Conservation (phyloP, 805 yeast genomes). For the Priceomyces haplophilus region DNA sequence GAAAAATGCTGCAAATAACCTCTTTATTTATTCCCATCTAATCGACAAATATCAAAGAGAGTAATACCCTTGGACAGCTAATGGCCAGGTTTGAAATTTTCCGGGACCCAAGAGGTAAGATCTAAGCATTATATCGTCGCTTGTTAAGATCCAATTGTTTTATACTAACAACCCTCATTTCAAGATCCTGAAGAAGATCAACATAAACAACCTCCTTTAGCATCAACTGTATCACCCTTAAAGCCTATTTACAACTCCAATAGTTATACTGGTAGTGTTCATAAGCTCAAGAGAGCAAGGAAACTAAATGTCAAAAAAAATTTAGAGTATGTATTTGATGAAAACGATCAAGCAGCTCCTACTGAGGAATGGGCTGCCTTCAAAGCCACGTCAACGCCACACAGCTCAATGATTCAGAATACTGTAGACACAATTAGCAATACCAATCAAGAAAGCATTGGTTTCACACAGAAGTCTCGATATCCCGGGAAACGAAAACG, state of each 20-base stretch:
- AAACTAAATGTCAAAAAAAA: conserved; percentile 6
- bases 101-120: conserved; percentile 5
- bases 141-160: too few species aligned
- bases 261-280: not conserved
- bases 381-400: conserved; percentile 12
- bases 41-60: too few species aligned
- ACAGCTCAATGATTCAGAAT: conserved; percentile 1
- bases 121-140: too few species aligned
- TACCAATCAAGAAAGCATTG: too few species aligned
- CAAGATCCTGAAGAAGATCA: not conserved
- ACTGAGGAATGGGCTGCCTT: conserved; percentile 1
- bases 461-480: too few species aligned
- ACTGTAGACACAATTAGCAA: not conserved
- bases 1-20: not conserved
- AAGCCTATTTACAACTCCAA: not conserved
- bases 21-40: too few species aligned
- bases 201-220: not conserved
- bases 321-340: conserved; percentile 14
- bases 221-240: not conserved
- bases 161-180: not conserved
- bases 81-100: conserved; percentile 2
- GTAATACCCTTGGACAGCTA: not conserved
- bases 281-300: not conserved
- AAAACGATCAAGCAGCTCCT: conserved; percentile 1
- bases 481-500: too few species aligned